Percentiles rank a stretch among this genome's conserved stretches.
Conservation (phyloP, 129 eudicot species). For the Scalesia atractyloides region DNA sequence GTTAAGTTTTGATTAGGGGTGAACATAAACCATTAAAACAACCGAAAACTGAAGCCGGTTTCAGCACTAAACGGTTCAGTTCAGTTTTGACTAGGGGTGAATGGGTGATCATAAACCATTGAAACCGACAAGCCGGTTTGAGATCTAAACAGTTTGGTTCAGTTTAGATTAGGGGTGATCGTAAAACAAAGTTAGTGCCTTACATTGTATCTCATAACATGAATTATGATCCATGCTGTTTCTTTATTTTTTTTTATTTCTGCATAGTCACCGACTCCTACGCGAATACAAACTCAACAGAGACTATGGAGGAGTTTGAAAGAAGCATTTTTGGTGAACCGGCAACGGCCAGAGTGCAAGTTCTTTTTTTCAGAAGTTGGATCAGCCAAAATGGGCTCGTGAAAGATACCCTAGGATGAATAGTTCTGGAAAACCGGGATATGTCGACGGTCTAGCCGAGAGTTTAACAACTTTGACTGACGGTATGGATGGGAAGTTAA, state of each 20-base stretch:
- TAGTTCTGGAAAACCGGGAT: constrained; percentile 28
- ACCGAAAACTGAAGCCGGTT: no score
- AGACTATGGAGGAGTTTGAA: constrained; percentile 48
- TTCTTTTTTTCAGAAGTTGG: constrained; percentile 50
- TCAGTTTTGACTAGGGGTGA: no score
- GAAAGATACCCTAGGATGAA: constrained; percentile 26
- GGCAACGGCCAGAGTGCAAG: constrained; percentile 14
- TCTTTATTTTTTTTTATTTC: constrained; percentile 1
- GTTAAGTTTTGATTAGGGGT: no score
- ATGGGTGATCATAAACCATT: no score
- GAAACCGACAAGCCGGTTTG: no score
- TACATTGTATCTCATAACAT: neutral
- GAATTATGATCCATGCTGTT: neutral
- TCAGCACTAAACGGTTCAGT: no score
- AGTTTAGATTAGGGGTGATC: no score
- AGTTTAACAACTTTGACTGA: constrained; percentile 51
- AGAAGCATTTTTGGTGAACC: constrained; percentile 34
- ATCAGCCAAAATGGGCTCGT: constrained; percentile 35
- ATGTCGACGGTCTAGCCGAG: constrained; percentile 52
- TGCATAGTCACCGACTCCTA: constrained; percentile 31
- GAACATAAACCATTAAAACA: no score
- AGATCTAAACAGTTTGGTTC: no score
- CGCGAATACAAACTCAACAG: constrained; percentile 33
- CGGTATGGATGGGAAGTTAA: constrained; percentile 60
- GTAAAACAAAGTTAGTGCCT: neutral